Evolutionary conservation across 2,329 filamentous ascomycete species (phyloP), one percentile per base, ranked within the genome.

Genomic region (Karstenula rhodostoma): DNA sequence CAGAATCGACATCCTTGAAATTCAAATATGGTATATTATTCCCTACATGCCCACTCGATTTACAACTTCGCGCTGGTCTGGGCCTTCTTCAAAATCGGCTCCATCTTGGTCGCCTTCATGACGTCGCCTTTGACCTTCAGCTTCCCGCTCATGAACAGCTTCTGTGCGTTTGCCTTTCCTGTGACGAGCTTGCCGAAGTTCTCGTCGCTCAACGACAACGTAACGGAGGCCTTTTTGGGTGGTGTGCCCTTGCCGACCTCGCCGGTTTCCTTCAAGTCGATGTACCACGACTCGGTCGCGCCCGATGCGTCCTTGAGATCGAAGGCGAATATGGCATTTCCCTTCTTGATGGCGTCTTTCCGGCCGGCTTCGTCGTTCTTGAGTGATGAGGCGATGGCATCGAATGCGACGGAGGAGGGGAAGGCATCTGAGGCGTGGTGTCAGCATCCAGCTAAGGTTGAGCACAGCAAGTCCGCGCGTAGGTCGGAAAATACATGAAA

Each of bases 71-170:
- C 69, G 58, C 67, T 64, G 19, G 65, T 68, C 69, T 75, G 71
- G 46, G 72, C 75, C 70, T 75, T 77, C 72, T 77, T 78, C n/a
- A 78, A 47, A 37, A 98, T 90, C 43, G 93, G 91, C 81, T 97
- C 93, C 81, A 97, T 88, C 89, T 96, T 97, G 62, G 94, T 97
- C 40, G 95, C 91, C 87, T 97, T 97, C 94, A 98, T 98, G 63
- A 98, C 89, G 79, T 98, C 93, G 65, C 95, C 95, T 88, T 93
- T 96, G 78, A 98, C 88, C 91, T 98, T 99, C 76, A 99, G 85
- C 86, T 97, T 97, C 73, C 95, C 95, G n/a, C 87, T 87, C 94
- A 99, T 98, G 83, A 98, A 97, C 66, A 99, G 83, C 71, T 90
- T 89, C 85, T 99, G 95, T 59, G 95, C 93, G 77, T 97, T 97